Evolutionary conservation across 129 eudicot species (phyloP).

Genomic region (Artemisia tridentata): DNA sequence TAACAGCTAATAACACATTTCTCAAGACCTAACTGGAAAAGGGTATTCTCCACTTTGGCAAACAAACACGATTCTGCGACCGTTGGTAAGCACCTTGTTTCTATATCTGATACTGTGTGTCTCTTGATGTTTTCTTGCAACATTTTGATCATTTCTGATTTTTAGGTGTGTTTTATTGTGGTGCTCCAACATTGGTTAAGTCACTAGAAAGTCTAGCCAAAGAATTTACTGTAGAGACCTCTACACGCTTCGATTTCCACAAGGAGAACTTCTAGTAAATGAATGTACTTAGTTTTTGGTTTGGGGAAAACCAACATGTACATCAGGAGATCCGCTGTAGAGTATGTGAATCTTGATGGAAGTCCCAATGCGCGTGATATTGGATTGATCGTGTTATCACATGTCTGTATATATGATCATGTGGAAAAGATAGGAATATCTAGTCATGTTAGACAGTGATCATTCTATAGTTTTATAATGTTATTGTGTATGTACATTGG

Average conservation of each 20-base stretch:
- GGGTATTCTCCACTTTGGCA: conserved; percentile 69
- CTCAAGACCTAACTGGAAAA: conserved; percentile 94
- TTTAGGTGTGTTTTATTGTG: conserved; percentile 97
- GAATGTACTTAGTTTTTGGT: conserved; percentile 11
- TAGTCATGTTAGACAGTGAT: conserved; percentile 24
- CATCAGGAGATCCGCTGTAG: conserved; percentile 17
- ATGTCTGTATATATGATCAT: conserved; percentile 12
- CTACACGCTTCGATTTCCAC: conserved; percentile 86
- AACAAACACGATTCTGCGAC: conserved; percentile 47
- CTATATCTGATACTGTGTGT: background rate
- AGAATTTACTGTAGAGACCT: conserved; percentile 51
- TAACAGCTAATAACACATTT: conserved; percentile 89
- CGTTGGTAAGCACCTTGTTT: conserved; percentile 48
- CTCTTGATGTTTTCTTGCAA: background rate
- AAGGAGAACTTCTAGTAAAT: conserved; percentile 76
- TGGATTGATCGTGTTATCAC: conserved; percentile 8
- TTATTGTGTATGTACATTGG: conserved; percentile 18
- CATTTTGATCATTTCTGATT: background rate
- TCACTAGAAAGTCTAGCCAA: conserved; percentile 58
- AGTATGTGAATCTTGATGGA: conserved; percentile 28
- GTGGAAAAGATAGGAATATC: background rate
- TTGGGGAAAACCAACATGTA: conserved; percentile 12
- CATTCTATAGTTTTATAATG: conserved; percentile 9
- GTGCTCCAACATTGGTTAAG: conserved; percentile 55
- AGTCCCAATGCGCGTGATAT: conserved; percentile 25